These are phyloP conservation scores for Globisporangium viniferum DNA, from an alignment of 352 stramenopile genomes.

Conservation along the genomic window DNA sequence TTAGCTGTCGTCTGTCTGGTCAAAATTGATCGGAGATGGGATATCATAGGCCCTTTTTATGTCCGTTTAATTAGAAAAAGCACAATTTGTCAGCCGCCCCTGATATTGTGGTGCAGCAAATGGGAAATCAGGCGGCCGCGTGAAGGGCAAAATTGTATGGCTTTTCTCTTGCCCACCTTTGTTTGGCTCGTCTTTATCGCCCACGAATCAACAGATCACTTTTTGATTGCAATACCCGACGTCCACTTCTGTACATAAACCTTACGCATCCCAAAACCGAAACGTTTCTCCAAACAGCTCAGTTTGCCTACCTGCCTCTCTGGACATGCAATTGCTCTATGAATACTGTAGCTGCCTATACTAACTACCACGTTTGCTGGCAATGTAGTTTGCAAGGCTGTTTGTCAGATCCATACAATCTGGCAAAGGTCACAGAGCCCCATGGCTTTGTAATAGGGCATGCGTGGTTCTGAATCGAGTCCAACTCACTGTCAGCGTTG, in stretches of 20 bases:
- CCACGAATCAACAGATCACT: background rate
- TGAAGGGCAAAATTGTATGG: background rate
- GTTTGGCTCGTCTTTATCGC: background rate
- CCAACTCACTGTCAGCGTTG: background rate
- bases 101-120: conserved; percentile 8
- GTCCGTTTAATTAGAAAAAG: background rate
- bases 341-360: too few relatives aligned
- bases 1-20: background rate
- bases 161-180: background rate
- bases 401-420: too few relatives aligned
- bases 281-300: too few relatives aligned
- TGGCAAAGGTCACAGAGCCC: too few relatives aligned
- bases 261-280: too few relatives aligned
- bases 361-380: too few relatives aligned
- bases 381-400: too few relatives aligned
- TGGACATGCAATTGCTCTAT: too few relatives aligned
- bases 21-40: conserved; percentile 10
- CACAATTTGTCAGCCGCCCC: conserved; percentile 6
- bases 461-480: background rate
- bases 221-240: background rate
- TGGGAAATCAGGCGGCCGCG: conserved; percentile 1
- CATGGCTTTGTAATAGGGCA: background rate
- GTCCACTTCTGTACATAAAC: too few relatives aligned
- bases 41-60: conserved; percentile 6
- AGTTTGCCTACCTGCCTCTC: too few relatives aligned